phyloP scores from a whole-genome alignment of 2,329 filamentous ascomycete genomes.

The Pseudogymnoascus sp. region DNA sequence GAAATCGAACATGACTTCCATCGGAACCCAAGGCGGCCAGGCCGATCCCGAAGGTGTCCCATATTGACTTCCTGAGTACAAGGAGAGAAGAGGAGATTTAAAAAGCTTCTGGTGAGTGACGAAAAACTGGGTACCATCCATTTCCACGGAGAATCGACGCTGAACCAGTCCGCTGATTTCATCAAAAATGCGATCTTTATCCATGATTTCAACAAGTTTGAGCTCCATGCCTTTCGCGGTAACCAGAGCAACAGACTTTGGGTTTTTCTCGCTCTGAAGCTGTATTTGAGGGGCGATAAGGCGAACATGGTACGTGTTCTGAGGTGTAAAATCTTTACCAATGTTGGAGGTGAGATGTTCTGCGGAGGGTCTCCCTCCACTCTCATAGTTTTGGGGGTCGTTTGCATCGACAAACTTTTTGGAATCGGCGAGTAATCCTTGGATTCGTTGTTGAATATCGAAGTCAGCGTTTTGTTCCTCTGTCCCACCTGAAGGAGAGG shows the following conservation, averaged over 20 bases:
- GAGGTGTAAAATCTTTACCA: conserved; percentile 77
- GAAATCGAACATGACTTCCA: conserved; percentile 99
- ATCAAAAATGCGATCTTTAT: conserved; percentile 86
- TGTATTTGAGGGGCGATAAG: conserved; percentile 97
- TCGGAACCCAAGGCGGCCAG: conserved; percentile 97
- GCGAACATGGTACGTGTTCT: conserved; percentile 90
- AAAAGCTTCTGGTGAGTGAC: conserved; percentile 93
- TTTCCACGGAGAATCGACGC: conserved; percentile 84
- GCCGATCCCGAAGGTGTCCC: conserved; percentile 75
- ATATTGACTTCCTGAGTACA: conserved; percentile 92
- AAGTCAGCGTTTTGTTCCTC: conserved; percentile 35
- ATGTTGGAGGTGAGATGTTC: conserved; percentile 68
- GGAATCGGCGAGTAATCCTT: conserved; percentile 76
- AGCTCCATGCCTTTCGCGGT: conserved; percentile 97
- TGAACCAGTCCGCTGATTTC: conserved; percentile 93
- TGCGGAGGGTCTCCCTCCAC: conserved; percentile 36
- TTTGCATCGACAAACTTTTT: conserved; percentile 73
- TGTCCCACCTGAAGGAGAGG: conserved; percentile 17
- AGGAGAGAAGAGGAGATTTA: conserved; percentile 71
- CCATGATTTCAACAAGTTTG: conserved; percentile 96
- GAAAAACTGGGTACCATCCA: conserved; percentile 98
- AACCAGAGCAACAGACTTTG: conserved; percentile 91
- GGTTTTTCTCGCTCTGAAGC: conserved; percentile 96
- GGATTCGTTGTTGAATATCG: conserved; percentile 76
- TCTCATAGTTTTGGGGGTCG: conserved; percentile 35